Evolutionary conservation across 495 filamentous ascomycete genomes (phyloP).

Genomic region (Xylaria bambusicola): DNA sequence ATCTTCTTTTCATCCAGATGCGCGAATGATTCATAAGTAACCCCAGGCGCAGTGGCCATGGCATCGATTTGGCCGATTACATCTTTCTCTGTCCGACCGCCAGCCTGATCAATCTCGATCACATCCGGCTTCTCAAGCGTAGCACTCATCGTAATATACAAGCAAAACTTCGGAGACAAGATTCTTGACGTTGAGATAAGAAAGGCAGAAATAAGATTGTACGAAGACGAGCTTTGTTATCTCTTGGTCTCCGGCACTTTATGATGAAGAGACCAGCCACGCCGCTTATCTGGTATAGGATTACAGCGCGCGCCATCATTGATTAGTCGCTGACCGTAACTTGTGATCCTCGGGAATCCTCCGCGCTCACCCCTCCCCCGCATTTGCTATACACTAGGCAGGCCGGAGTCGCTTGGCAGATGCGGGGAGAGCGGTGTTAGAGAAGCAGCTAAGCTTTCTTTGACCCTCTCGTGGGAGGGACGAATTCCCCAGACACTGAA

Average conservation of each 20-base stretch:
- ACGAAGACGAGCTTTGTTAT: background rate
- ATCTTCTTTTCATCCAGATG: conserved; percentile 49
- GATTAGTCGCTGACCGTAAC: background rate
- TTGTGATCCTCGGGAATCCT: background rate
- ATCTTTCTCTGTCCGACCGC: conserved; percentile 17
- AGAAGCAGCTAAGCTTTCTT: too few relatives aligned
- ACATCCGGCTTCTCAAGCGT: conserved; percentile 17
- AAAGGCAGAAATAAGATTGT: background rate
- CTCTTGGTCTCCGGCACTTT: background rate
- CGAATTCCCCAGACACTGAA: conserved; percentile 3
- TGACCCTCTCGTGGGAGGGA: background rate
- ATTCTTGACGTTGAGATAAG: background rate
- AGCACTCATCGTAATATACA: background rate
- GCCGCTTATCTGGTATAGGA: background rate
- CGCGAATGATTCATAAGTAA: conserved; percentile 36
- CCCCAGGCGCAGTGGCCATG: conserved; percentile 18
- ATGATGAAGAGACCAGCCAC: background rate
- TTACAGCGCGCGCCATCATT: background rate
- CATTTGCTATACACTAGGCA: background rate
- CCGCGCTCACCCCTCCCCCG: background rate
- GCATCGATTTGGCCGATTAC: conserved; percentile 22
- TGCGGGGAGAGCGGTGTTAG: conserved; percentile 1
- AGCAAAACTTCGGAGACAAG: background rate
- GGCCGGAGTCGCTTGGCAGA: background rate
- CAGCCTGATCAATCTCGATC: conserved; percentile 16